These are phyloP conservation scores for Talaromyces sp. DNA, from an alignment of 2,329 filamentous ascomycete genomes.

Conservation along the genomic window DNA sequence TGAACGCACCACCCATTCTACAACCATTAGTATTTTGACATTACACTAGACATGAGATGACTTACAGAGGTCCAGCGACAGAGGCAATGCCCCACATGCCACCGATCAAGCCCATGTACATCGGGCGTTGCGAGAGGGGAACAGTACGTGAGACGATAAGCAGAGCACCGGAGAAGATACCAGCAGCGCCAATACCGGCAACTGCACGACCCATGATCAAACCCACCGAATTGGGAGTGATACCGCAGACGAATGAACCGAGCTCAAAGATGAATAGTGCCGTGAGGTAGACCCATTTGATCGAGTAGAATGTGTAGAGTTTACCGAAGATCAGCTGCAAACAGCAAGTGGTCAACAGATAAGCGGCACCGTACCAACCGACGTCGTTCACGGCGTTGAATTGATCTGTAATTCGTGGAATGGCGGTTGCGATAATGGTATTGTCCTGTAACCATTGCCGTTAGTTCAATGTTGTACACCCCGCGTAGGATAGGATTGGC, in stretches of 20 bases:
- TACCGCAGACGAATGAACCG: slow-evolving; percentile 40
- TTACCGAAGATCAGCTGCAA: slow-evolving; percentile 45
- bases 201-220: slow-evolving; percentile 44
- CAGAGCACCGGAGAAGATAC: slow-evolving; percentile 40
- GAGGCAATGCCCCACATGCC: slow-evolving; percentile 44
- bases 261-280: slow-evolving; percentile 43
- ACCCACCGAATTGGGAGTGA: slow-evolving; percentile 36
- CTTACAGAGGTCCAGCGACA: slow-evolving; percentile 39
- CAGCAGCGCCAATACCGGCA: slow-evolving; percentile 39
- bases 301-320: slow-evolving; percentile 43
- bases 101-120: slow-evolving; percentile 41
- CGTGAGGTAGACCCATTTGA: slow-evolving; percentile 43
- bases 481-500: background rate
- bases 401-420: slow-evolving; percentile 48
- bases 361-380: slow-evolving; percentile 41
- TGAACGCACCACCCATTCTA: slow-evolving; percentile 58
- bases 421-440: slow-evolving; percentile 47
- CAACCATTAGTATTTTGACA: background rate
- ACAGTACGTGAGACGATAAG: slow-evolving; percentile 41
- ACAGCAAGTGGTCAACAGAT: slow-evolving; percentile 43
- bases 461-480: background rate
- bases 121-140: slow-evolving; percentile 39
- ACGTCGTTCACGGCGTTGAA: slow-evolving; percentile 42
- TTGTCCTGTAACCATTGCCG: slow-evolving; percentile 32
- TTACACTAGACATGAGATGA: background rate